phyloP scores from a whole-genome alignment of 306 rosid genomes.

The Vigna reflexopilosa region DNA sequence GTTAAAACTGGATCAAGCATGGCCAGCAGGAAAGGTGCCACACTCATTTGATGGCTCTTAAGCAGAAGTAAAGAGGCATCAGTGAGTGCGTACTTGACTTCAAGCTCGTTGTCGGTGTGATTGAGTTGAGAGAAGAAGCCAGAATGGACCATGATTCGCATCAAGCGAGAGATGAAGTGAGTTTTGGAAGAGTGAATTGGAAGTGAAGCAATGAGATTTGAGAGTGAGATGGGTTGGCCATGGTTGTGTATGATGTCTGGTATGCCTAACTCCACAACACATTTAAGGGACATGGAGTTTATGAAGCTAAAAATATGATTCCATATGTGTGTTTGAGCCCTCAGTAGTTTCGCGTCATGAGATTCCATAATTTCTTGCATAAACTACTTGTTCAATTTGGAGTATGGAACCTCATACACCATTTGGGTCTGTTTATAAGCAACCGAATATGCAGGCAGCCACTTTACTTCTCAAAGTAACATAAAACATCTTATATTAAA shows the following conservation, averaged over 20 bases:
- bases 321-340: conserved; percentile 38
- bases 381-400: neutral
- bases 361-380: conserved; percentile 30
- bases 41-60: neutral
- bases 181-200: conserved; percentile 32
- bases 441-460: neutral
- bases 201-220: conserved; percentile 29
- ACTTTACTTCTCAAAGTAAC: no score
- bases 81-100: neutral
- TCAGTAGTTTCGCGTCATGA: conserved; percentile 12
- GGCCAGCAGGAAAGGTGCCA: neutral
- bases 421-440: neutral
- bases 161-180: neutral
- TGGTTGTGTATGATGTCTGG: conserved; percentile 39
- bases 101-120: neutral
- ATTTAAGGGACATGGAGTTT: conserved; percentile 45
- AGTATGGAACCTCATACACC: neutral
- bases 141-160: conserved; percentile 36
- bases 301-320: conserved; percentile 36
- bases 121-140: neutral
- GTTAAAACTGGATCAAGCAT: neutral
- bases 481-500: no score
- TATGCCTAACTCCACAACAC: conserved; percentile 37
- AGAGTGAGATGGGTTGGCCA: neutral
- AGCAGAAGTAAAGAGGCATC: conserved; percentile 11